Evolutionary conservation across 148 eudicot species (phyloP).

Genomic region (Bassia scoparia): DNA sequence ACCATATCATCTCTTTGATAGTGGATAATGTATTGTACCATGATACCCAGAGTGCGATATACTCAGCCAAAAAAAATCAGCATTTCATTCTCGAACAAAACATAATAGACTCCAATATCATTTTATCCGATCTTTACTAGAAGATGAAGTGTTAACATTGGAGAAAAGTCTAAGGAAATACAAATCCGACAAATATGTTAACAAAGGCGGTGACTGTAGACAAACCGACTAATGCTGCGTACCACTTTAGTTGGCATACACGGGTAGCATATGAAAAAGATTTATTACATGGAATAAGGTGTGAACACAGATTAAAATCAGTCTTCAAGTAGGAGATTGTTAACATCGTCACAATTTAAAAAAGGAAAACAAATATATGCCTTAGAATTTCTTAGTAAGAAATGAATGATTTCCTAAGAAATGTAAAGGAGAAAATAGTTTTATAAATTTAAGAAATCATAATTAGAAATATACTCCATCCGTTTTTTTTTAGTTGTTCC

Average conservation of each 20-base stretch:
- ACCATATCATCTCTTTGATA: too few species aligned
- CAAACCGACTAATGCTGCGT: background rate
- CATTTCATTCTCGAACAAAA: constrained; percentile 18
- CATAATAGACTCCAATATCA: constrained; percentile 16
- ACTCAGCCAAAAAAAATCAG: constrained; percentile 12
- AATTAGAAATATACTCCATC: too few species aligned
- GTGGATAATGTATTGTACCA: constrained; percentile 6
- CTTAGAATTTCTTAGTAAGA: too few species aligned
- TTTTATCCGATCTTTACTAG: background rate
- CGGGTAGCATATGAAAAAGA: background rate
- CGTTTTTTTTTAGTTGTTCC: too few species aligned
- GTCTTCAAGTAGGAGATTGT: constrained; percentile 10
- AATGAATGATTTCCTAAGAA: too few species aligned
- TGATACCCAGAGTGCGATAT: constrained; percentile 25
- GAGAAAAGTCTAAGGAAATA: background rate
- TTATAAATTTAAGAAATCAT: too few species aligned
- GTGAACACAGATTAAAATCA: background rate
- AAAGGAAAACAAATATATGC: too few species aligned
- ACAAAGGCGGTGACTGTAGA: constrained; percentile 4
- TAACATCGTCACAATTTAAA: background rate
- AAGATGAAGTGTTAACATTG: background rate
- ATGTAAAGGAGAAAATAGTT: too few species aligned
- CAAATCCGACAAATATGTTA: constrained; percentile 8
- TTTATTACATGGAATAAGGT: background rate
- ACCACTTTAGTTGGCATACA: constrained; percentile 2